Evolutionary conservation across 2,329 filamentous ascomycete genomes (phyloP).

Genomic region (Huntiella abstrusa): DNA sequence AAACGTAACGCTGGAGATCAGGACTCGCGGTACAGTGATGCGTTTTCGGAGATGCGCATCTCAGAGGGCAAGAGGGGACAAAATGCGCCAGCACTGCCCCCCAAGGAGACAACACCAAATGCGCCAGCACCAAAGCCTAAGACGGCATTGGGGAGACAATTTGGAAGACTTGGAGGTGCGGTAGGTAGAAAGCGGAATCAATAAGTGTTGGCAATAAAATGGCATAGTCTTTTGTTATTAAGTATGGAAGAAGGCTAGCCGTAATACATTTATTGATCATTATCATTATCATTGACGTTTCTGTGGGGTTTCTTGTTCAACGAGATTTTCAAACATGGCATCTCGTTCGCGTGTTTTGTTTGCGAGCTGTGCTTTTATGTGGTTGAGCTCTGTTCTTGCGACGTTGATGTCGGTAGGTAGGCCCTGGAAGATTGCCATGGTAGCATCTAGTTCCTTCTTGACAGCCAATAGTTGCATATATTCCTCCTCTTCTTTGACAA

Average conservation of each 20-base stretch:
- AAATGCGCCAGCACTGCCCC: neutral
- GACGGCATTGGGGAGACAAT: slow-evolving; percentile 45
- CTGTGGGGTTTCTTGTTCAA: slow-evolving; percentile 30
- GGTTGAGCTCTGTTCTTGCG: slow-evolving; percentile 52
- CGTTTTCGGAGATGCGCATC: slow-evolving; percentile 23
- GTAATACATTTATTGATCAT: too few relatives aligned
- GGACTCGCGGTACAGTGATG: slow-evolving; percentile 28
- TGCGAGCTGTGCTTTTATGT: slow-evolving; percentile 44
- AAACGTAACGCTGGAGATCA: slow-evolving; percentile 34
- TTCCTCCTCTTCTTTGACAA: slow-evolving; percentile 2
- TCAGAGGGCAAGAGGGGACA: slow-evolving; percentile 22
- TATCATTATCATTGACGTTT: slow-evolving; percentile 2
- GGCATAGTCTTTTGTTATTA: neutral
- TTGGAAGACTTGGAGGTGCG: slow-evolving; percentile 53
- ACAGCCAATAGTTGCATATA: slow-evolving; percentile 30
- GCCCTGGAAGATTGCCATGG: slow-evolving; percentile 48
- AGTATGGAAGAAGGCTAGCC: neutral
- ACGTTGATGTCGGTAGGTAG: slow-evolving; percentile 52
- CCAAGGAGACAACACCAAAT: slow-evolving; percentile 28
- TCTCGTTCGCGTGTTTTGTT: slow-evolving; percentile 46
- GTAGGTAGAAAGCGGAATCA: slow-evolving; percentile 41
- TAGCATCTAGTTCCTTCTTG: slow-evolving; percentile 40
- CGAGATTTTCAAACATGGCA: slow-evolving; percentile 53
- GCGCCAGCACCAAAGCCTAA: slow-evolving; percentile 32
- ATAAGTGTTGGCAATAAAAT: neutral